A percentile compares a stretch with the other conserved stretches of the same genome.
Conservation (phyloP, 2,329 filamentous ascomycete genomes). For the Xylariaceae sp. region DNA sequence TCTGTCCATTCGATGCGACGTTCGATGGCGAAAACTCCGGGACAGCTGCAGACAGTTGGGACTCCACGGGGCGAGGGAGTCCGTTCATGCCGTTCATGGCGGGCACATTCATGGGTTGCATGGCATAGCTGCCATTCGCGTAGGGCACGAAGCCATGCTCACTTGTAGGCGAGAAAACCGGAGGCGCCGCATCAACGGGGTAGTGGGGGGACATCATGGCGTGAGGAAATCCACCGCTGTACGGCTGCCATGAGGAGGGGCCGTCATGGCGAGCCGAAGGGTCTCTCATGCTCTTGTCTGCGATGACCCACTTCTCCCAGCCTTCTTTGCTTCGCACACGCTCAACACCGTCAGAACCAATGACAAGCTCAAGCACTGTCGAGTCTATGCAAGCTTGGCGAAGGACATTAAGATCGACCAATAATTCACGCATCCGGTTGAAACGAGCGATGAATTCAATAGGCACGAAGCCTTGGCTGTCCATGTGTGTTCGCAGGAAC, state of each 20-base stretch:
- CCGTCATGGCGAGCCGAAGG: constrained; percentile 69
- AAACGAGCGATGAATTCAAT: constrained; percentile 78
- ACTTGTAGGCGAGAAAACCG: constrained; percentile 29
- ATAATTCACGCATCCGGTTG: constrained; percentile 72
- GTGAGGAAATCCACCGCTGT: constrained; percentile 13
- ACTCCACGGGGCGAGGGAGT: constrained; percentile 35
- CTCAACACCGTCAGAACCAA: constrained; percentile 72
- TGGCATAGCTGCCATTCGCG: constrained; percentile 30
- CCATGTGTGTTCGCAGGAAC: constrained; percentile 86
- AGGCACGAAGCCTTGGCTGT: constrained; percentile 86
- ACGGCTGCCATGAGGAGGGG: constrained; percentile 37
- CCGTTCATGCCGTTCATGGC: constrained; percentile 27
- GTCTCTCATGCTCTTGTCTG: constrained; percentile 66
- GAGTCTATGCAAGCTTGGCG: constrained; percentile 71
- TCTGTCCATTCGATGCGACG: constrained; percentile 12
- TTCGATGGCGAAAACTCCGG: constrained; percentile 53
- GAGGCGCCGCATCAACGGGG: constrained; percentile 23
- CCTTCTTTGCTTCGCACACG: constrained; percentile 67
- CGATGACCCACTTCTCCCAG: constrained; percentile 71
- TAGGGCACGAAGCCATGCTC: constrained; percentile 32
- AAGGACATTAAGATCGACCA: constrained; percentile 66
- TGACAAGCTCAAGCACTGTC: constrained; percentile 65
- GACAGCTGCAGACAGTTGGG: constrained; percentile 56
- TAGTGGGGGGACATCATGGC: constrained; percentile 27
- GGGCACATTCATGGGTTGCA: constrained; percentile 18